These are phyloP conservation scores for Botrytis medusae DNA, from an alignment of 2,329 filamentous ascomycete genomes.

Conservation along the genomic window DNA sequence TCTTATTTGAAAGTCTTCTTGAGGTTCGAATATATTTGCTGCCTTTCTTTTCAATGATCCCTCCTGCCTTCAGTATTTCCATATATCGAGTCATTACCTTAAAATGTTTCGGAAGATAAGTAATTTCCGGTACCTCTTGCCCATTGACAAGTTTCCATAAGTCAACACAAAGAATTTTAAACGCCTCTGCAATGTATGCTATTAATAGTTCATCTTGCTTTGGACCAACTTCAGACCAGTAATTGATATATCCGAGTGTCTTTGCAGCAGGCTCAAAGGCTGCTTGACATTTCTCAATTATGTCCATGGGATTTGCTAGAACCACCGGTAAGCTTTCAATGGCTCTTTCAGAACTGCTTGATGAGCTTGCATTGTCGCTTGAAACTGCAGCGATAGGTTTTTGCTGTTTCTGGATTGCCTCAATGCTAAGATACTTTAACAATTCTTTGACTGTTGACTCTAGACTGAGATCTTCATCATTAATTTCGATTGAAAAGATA, in stretches of 20 bases:
- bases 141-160: slow-evolving; percentile 29
- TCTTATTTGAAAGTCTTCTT: neutral
- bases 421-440: neutral
- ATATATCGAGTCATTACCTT: slow-evolving; percentile 36
- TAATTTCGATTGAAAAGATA: neutral
- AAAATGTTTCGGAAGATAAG: slow-evolving; percentile 32
- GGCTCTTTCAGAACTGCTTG: too few relatives aligned
- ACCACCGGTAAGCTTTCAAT: neutral
- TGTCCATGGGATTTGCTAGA: neutral
- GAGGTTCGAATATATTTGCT: slow-evolving; percentile 21
- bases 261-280: slow-evolving; percentile 1
- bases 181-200: slow-evolving; percentile 39
- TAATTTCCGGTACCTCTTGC: slow-evolving; percentile 27
- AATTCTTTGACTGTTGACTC: slow-evolving; percentile 11
- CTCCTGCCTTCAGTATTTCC: slow-evolving; percentile 32
- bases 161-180: slow-evolving; percentile 35
- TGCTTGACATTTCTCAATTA: neutral
- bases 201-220: slow-evolving; percentile 7
- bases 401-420: neutral
- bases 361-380: neutral
- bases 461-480: neutral
- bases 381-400: neutral
- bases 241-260: slow-evolving; percentile 5
- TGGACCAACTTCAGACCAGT: slow-evolving; percentile 1
- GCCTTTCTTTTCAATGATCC: slow-evolving; percentile 23